Conservation (phyloP, 2,329 filamentous ascomycete genomes). For the Hymenoscyphus infarciens region DNA sequence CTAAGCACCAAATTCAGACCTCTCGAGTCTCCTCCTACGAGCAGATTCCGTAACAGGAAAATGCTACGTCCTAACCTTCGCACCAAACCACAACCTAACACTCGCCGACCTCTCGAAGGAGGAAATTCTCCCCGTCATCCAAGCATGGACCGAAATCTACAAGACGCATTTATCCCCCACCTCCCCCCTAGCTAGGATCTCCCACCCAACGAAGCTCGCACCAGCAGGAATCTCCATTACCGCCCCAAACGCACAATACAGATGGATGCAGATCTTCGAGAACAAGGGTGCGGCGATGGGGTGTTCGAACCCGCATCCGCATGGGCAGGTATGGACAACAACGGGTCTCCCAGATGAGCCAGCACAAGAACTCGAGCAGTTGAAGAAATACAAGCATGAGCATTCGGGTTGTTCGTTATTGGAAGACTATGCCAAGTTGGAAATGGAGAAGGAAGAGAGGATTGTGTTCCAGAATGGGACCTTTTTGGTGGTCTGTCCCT, state of each 20-base stretch:
- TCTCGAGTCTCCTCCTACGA: constrained; percentile 72
- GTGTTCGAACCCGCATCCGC: constrained; percentile 96
- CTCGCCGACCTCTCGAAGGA: constrained; percentile 79
- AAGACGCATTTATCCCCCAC: constrained; percentile 72
- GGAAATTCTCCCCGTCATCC: constrained; percentile 77
- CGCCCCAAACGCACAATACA: constrained; percentile 70
- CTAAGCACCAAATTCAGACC: constrained; percentile 44
- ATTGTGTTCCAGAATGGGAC: constrained; percentile 82
- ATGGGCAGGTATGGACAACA: constrained; percentile 95
- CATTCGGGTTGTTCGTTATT: constrained; percentile 74
- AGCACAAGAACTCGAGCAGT: constrained; percentile 69
- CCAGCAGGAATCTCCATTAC: constrained; percentile 39
- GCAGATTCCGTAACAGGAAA: constrained; percentile 87
- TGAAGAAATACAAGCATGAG: constrained; percentile 72
- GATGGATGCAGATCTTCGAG: constrained; percentile 99
- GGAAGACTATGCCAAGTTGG: constrained; percentile 80
- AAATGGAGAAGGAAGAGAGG: constrained; percentile 76
- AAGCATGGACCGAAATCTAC: constrained; percentile 92
- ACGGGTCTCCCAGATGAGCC: constrained; percentile 89
- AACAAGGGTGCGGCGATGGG: constrained; percentile 99
- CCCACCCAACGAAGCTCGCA: constrained; percentile 43
- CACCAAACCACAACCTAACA: constrained; percentile 83
- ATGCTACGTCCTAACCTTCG: constrained; percentile 97
- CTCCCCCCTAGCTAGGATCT: constrained; percentile 53
- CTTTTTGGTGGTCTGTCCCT: constrained; percentile 88